These are phyloP conservation scores for Aspergillus aculeatinus DNA, from an alignment of 2,329 filamentous ascomycete species.

Conservation along the genomic window DNA sequence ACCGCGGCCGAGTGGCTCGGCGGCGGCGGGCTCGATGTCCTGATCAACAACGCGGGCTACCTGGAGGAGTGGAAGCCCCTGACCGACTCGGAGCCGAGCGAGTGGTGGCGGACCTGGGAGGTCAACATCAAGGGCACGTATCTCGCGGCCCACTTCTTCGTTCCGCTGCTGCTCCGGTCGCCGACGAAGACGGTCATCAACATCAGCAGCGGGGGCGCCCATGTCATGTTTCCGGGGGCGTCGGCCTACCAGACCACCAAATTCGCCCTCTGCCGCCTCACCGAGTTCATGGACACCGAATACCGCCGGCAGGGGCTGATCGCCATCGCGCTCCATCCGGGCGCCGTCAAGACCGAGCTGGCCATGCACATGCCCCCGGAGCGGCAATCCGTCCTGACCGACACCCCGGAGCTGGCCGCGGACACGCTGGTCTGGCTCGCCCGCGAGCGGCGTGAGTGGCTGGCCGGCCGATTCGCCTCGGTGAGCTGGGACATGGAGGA, in stretches of 20 bases:
- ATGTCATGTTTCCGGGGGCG: constrained; percentile 28
- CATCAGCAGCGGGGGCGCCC: constrained; percentile 47
- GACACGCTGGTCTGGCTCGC: constrained; percentile 49
- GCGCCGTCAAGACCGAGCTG: constrained; percentile 42
- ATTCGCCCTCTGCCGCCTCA: constrained; percentile 51
- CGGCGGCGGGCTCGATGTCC: constrained; percentile 41
- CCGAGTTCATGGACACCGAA: constrained; percentile 51
- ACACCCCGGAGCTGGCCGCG: constrained; percentile 43
- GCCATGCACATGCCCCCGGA: constrained; percentile 30
- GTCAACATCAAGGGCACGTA: constrained; percentile 53
- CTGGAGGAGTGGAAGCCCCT: constrained; percentile 29
- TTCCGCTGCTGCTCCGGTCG: constrained; percentile 41
- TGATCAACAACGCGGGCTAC: constrained; percentile 51
- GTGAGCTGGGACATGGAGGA: constrained; percentile 52
- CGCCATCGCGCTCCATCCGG: constrained; percentile 44
- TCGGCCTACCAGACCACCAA: constrained; percentile 52
- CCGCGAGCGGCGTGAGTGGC: constrained; percentile 45
- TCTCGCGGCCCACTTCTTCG: constrained; percentile 47
- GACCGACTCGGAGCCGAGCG: constrained; percentile 34
- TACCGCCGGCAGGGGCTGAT: constrained; percentile 46
- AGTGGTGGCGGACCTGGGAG: constrained; percentile 47
- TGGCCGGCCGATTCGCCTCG: constrained; percentile 47
- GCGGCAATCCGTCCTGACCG: constrained; percentile 26
- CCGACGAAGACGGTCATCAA: constrained; percentile 48
- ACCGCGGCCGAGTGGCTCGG: constrained; percentile 32